Conservation (phyloP, 495 filamentous ascomycete species). For the Podospora pseudopauciseta region DNA sequence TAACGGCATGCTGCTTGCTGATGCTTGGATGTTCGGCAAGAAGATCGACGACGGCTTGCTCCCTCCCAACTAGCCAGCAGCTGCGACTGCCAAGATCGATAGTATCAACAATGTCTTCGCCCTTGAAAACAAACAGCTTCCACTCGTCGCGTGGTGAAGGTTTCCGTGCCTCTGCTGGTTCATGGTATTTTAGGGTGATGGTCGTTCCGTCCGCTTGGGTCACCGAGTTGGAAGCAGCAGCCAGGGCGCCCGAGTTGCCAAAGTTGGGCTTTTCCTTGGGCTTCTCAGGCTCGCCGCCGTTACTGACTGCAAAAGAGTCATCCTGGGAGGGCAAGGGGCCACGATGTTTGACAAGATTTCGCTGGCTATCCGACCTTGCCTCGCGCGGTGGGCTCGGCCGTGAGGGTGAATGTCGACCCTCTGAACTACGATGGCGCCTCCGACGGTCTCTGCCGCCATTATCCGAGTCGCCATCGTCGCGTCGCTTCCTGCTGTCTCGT, state of each 20-base stretch:
- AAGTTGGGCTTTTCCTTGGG: constrained; percentile 90
- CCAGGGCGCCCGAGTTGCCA: constrained; percentile 72
- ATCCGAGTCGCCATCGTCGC: constrained; percentile 13
- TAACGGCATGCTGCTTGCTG: constrained; percentile 90
- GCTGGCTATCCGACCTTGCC: constrained; percentile 18
- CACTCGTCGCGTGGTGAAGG: constrained; percentile 73
- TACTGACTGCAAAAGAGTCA: constrained; percentile 60
- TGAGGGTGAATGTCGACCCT: constrained; percentile 12
- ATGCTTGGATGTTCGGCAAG: constrained; percentile 84
- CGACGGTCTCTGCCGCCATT: constrained; percentile 11
- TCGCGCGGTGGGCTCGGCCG: constrained; percentile 5
- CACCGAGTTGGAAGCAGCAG: constrained; percentile 83
- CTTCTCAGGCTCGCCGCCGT: constrained; percentile 48
- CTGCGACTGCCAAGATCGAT: constrained; percentile 69
- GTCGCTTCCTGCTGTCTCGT: constrained; percentile 6
- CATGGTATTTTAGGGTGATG: constrained; percentile 89
- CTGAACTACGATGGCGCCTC: constrained; percentile 7
- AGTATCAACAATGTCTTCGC: constrained; percentile 70
- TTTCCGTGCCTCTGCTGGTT: constrained; percentile 89
- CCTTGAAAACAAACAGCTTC: constrained; percentile 94
- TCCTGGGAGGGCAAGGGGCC: constrained; percentile 67
- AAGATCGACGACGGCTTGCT: constrained; percentile 74
- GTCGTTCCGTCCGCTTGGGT: constrained; percentile 59
- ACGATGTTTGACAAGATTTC: constrained; percentile 37
- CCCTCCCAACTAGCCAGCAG: constrained; percentile 88